phyloP scores from a whole-genome alignment of 345 rosid species.

The Citrus reticulata region DNA sequence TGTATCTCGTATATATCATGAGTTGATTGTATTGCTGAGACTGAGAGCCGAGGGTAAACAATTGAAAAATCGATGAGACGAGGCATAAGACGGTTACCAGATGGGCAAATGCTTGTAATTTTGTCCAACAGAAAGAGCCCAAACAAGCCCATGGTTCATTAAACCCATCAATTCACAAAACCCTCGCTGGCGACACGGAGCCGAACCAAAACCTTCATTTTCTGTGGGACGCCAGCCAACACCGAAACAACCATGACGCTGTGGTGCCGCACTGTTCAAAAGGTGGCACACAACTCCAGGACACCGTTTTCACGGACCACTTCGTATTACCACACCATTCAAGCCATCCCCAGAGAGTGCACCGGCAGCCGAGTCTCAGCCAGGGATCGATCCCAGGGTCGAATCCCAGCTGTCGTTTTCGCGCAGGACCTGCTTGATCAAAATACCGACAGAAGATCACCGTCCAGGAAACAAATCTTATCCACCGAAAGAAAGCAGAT shows the following conservation, averaged over 20 bases:
- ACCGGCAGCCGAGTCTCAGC: constrained; percentile 57
- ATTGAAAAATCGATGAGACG: too few species aligned
- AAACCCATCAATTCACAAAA: neutral
- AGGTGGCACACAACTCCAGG: constrained; percentile 26
- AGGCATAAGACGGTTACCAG: neutral
- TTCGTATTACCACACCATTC: constrained; percentile 52
- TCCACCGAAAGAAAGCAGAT: constrained; percentile 76
- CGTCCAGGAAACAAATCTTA: constrained; percentile 59
- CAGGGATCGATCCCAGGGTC: constrained; percentile 64
- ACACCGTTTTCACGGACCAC: neutral
- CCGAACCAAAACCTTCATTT: neutral
- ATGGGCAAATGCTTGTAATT: neutral
- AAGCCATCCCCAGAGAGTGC: constrained; percentile 69
- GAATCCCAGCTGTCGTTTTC: constrained; percentile 80
- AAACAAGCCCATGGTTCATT: neutral
- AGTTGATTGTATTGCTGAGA: too few species aligned
- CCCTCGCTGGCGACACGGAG: neutral
- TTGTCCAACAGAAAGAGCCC: neutral
- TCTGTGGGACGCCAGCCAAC: neutral
- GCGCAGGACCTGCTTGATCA: constrained; percentile 47
- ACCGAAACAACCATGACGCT: constrained; percentile 23
- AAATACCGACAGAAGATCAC: constrained; percentile 27
- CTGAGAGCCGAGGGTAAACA: too few species aligned
- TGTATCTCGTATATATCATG: too few species aligned
- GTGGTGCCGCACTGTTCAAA: constrained; percentile 49